Evolutionary conservation across 306 rosid genomes (phyloP).

Genomic region (Vigna radiata): DNA sequence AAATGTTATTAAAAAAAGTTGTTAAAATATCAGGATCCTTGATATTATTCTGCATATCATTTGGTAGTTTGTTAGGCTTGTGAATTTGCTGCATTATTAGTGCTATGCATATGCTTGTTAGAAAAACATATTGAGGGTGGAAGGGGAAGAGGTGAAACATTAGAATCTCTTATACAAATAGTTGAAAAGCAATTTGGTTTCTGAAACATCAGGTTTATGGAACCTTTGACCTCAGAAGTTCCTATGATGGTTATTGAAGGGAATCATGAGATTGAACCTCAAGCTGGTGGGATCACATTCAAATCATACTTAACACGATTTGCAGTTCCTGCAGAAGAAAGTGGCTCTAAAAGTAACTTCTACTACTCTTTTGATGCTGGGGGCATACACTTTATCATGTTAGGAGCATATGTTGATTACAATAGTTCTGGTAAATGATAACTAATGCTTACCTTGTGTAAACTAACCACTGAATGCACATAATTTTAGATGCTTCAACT

Average conservation of each 20-base stretch:
- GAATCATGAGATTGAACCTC: slow-evolving; percentile 98
- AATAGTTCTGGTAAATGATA: slow-evolving; percentile 75
- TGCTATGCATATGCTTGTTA: not conserved
- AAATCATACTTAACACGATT: slow-evolving; percentile 77
- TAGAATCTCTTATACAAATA: slow-evolving; percentile 17
- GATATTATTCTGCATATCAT: slow-evolving; percentile 3
- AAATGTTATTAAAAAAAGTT: too few species aligned
- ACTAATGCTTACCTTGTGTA: slow-evolving; percentile 12
- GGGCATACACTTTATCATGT: slow-evolving; percentile 86
- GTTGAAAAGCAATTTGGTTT: slow-evolving; percentile 18
- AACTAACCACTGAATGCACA: not conserved
- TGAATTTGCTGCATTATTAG: not conserved
- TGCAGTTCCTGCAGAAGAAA: slow-evolving; percentile 77
- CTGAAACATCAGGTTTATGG: slow-evolving; percentile 75
- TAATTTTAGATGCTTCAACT: slow-evolving; percentile 16
- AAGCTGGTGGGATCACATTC: slow-evolving; percentile 73
- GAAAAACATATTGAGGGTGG: not conserved
- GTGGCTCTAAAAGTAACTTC: slow-evolving; percentile 78
- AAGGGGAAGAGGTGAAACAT: slow-evolving; percentile 18
- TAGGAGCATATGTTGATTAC: slow-evolving; percentile 89
- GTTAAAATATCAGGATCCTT: too few species aligned
- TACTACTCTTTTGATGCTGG: slow-evolving; percentile 89
- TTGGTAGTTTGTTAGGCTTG: not conserved
- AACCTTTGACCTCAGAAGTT: slow-evolving; percentile 72
- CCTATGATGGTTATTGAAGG: slow-evolving; percentile 97